phyloP scores from a whole-genome alignment of 768 basidiomycete species.

The Mycena crocata region DNA sequence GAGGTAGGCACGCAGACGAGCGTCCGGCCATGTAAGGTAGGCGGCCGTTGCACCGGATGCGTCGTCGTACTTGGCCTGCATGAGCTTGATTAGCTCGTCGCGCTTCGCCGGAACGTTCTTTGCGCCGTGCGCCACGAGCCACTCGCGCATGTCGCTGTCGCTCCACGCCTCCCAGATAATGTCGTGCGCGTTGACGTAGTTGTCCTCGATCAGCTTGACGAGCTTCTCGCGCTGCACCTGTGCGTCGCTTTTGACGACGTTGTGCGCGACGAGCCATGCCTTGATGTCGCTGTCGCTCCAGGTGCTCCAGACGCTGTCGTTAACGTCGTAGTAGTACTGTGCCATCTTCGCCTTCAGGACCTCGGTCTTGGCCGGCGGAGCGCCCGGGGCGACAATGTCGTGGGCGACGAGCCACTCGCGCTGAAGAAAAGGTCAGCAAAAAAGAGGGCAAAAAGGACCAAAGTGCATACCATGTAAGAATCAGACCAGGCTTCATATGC shows the following conservation, averaged over 20 bases:
- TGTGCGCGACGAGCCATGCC: constrained; percentile 82
- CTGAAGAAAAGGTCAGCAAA: constrained; percentile 47
- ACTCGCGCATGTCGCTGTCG: constrained; percentile 76
- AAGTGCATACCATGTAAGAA: neutral
- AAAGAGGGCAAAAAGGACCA: neutral
- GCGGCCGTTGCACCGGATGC: constrained; percentile 55
- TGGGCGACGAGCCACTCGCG: constrained; percentile 88
- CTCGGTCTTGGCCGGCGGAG: constrained; percentile 64
- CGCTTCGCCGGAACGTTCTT: constrained; percentile 72
- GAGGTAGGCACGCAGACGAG: constrained; percentile 90
- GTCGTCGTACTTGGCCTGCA: constrained; percentile 76
- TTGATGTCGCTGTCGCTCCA: constrained; percentile 88
- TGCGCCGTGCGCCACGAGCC: constrained; percentile 82
- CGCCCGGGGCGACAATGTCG: constrained; percentile 70
- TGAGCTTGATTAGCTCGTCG: constrained; percentile 80
- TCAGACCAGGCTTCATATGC: constrained; percentile 82
- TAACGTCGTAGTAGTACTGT: constrained; percentile 76
- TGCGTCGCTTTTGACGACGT: constrained; percentile 77
- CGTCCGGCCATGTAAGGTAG: constrained; percentile 93
- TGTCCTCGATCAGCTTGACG: constrained; percentile 78
- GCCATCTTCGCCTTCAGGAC: constrained; percentile 76
- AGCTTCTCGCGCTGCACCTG: constrained; percentile 81
- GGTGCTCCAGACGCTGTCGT: constrained; percentile 66
- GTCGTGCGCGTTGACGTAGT: constrained; percentile 72
- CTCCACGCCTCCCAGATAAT: constrained; percentile 78